These are phyloP conservation scores for Cercophora sp. DNA, from an alignment of 495 filamentous ascomycete species.

Conservation along the genomic window DNA sequence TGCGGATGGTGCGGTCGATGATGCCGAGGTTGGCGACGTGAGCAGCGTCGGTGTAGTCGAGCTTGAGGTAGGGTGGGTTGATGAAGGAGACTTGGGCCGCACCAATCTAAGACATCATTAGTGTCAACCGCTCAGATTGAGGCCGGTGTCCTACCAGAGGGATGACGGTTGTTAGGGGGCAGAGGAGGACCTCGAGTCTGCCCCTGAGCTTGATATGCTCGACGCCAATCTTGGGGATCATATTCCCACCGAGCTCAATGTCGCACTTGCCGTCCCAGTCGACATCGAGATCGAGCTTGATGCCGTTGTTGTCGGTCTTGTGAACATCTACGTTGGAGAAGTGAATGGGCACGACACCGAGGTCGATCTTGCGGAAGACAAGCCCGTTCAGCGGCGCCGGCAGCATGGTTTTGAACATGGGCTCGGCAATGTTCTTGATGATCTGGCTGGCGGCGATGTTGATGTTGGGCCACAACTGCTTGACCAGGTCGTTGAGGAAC, in stretches of 20 bases:
- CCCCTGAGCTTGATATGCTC: slow-evolving; percentile 41
- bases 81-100: slow-evolving; percentile 43
- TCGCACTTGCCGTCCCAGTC: slow-evolving; percentile 40
- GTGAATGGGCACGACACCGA: slow-evolving; percentile 33
- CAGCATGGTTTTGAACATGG: slow-evolving; percentile 38
- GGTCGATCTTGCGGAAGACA: slow-evolving; percentile 38
- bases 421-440: slow-evolving; percentile 36
- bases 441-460: slow-evolving; percentile 31
- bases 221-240: slow-evolving; percentile 40
- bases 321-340: slow-evolving; percentile 36
- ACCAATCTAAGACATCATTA: slow-evolving; percentile 39
- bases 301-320: slow-evolving; percentile 33
- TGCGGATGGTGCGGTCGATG: slow-evolving; percentile 33
- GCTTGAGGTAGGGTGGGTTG: slow-evolving; percentile 36
- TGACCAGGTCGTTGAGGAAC: slow-evolving; percentile 43
- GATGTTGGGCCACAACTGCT: slow-evolving; percentile 44
- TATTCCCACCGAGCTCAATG: slow-evolving; percentile 37
- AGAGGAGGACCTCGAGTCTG: slow-evolving; percentile 35
- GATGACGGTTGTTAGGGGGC: slow-evolving; percentile 37
- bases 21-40: slow-evolving; percentile 34
- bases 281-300: slow-evolving; percentile 43
- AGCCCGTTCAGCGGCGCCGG: slow-evolving; percentile 34
- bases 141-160: slow-evolving; percentile 27
- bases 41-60: slow-evolving; percentile 40
- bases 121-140: background rate